Evolutionary conservation across 202 grass and related monocot genomes (phyloP).

Genomic region (Alloteropsis angusta): DNA sequence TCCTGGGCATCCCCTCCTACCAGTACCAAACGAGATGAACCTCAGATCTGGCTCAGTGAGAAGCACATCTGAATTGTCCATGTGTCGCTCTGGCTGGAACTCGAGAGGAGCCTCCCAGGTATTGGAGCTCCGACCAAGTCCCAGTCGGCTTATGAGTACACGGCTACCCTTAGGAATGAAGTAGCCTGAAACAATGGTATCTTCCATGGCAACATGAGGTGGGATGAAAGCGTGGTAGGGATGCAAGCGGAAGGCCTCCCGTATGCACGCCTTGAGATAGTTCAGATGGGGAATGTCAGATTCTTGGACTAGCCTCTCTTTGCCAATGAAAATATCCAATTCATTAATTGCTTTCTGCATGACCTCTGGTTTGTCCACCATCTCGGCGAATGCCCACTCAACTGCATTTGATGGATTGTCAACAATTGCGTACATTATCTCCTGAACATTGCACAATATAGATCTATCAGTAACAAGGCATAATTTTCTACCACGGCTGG

Average conservation of each 20-base stretch:
- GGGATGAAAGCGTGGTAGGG: conserved; percentile 30
- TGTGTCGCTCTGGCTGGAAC: conserved; percentile 31
- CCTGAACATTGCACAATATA: background rate
- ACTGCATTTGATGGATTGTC: conserved; percentile 30
- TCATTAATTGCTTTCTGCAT: conserved; percentile 15
- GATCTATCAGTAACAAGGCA: background rate
- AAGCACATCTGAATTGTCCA: background rate
- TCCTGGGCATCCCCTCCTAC: conserved; percentile 28
- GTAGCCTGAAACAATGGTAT: conserved; percentile 14
- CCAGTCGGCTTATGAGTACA: conserved; percentile 29
- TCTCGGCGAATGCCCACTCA: conserved; percentile 19
- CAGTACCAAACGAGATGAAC: conserved; percentile 32
- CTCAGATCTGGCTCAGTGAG: conserved; percentile 29
- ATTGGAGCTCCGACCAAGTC: conserved; percentile 24
- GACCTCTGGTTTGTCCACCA: background rate
- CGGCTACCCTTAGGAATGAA: conserved; percentile 33
- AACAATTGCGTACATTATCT: background rate
- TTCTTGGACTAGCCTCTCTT: conserved; percentile 23
- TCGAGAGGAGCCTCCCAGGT: conserved; percentile 29
- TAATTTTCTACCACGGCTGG: too few relatives aligned
- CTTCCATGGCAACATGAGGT: conserved; percentile 34
- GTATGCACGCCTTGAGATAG: conserved; percentile 39
- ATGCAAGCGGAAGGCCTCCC: conserved; percentile 44
- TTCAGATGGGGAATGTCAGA: conserved; percentile 26
- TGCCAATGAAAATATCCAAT: conserved; percentile 22